A percentile compares a stretch with the other conserved stretches of the same genome.
phyloP scores from a whole-genome alignment of 140 eudicot genomes.

The Cichorium intybus region DNA sequence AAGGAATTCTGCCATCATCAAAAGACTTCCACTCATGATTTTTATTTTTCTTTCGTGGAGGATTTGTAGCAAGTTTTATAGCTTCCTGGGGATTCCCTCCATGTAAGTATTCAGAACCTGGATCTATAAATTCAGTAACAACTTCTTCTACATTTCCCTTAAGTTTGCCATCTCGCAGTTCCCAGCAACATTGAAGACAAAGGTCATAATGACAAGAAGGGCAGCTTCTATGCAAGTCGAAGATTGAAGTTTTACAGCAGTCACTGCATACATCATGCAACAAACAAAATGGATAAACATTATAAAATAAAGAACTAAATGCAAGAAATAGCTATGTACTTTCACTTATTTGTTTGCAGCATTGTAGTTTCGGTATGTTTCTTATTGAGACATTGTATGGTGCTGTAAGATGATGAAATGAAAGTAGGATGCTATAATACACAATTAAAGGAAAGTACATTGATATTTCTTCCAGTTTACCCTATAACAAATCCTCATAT shows the following conservation, averaged over 20 bases:
- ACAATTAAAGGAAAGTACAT: neutral
- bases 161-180: constrained; percentile 27
- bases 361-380: too few relatives aligned
- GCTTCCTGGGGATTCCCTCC: neutral
- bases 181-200: constrained; percentile 43
- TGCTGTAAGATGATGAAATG: neutral
- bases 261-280: constrained; percentile 20
- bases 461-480: too few relatives aligned
- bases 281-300: neutral
- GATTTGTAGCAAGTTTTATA: neutral
- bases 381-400: too few relatives aligned
- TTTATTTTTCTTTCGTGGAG: neutral
- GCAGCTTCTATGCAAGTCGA: constrained; percentile 40
- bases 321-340: neutral
- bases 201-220: constrained; percentile 34
- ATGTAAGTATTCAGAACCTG: constrained; percentile 22
- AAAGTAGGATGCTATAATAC: neutral
- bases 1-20: constrained; percentile 32
- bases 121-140: neutral
- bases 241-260: constrained; percentile 36
- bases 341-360: neutral
- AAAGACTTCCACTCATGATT: constrained; percentile 22
- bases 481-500: neutral
- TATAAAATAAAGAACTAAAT: neutral
- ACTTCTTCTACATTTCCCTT: constrained; percentile 13